Conservation (phyloP, 179 eudicot genomes). For the Camellia oleifera region DNA sequence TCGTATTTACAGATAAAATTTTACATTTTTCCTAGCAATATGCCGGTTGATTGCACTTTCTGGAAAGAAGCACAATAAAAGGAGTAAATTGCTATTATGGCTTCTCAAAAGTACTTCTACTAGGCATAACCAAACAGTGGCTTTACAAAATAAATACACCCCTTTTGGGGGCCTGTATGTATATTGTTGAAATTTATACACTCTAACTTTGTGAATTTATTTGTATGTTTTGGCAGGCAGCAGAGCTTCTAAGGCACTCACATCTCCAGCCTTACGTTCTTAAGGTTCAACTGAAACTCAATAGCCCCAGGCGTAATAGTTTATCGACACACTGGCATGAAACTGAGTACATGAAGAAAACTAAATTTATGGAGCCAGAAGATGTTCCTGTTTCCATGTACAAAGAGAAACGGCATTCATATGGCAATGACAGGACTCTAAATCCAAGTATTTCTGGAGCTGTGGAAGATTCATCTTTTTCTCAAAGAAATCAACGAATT, state of each 20-base stretch:
- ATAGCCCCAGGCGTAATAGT: slow-evolving; percentile 63
- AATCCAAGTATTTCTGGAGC: slow-evolving; percentile 81
- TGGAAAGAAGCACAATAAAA: background rate
- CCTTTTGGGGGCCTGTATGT: background rate
- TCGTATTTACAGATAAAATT: background rate
- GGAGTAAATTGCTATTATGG: slow-evolving; percentile 1
- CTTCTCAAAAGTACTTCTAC: background rate
- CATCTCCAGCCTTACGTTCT: slow-evolving; percentile 83
- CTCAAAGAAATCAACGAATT: slow-evolving; percentile 31
- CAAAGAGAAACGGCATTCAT: slow-evolving; percentile 53
- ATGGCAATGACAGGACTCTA: slow-evolving; percentile 65
- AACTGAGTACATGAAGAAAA: slow-evolving; percentile 44
- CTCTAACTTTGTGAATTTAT: background rate
- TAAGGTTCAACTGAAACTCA: slow-evolving; percentile 65
- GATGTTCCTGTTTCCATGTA: slow-evolving; percentile 38
- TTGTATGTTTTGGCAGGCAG: slow-evolving; percentile 50
- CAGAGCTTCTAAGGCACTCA: slow-evolving; percentile 81
- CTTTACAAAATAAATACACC: background rate
- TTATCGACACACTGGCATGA: slow-evolving; percentile 54
- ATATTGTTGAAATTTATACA: background rate
- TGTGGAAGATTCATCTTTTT: slow-evolving; percentile 48
- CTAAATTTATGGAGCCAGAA: slow-evolving; percentile 61
- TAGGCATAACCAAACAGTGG: background rate
- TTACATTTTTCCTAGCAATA: too few species aligned
- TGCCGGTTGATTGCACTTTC: background rate